Evolutionary conservation across 2,329 filamentous ascomycete genomes (phyloP).

Genomic region (Neopestalotiopsis sp.): DNA sequence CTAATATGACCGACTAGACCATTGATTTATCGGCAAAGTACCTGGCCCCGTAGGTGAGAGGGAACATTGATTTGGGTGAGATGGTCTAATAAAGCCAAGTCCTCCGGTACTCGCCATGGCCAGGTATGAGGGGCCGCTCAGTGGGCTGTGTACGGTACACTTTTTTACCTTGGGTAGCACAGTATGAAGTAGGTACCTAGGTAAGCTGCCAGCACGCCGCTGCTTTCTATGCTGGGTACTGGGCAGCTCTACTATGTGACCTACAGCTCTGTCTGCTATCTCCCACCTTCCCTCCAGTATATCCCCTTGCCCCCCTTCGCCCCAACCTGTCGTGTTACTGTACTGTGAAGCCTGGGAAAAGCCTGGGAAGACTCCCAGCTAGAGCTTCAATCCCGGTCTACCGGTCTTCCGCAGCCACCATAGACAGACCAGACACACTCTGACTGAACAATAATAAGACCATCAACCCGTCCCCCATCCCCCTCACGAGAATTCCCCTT

Average conservation of each 20-base stretch:
- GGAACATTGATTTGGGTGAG: neutral
- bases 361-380: neutral
- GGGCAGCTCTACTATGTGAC: neutral
- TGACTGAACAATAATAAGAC: slow-evolving; percentile 3
- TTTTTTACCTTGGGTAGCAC: neutral
- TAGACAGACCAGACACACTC: neutral
- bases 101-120: neutral
- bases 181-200: neutral
- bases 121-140: neutral
- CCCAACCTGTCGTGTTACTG: slow-evolving; percentile 3
- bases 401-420: neutral
- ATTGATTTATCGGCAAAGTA: neutral
- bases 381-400: slow-evolving; percentile 9
- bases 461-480: neutral
- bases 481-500: slow-evolving; percentile 1
- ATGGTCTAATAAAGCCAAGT: neutral
- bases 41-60: too few relatives aligned
- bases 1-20: neutral
- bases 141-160: neutral
- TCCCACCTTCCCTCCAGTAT: neutral
- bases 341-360: neutral
- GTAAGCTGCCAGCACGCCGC: neutral
- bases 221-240: neutral
- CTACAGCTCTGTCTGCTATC: neutral
- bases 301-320: neutral